Evolutionary conservation across 345 rosid genomes (phyloP).

Genomic region (Gynandropsis gynandra): DNA sequence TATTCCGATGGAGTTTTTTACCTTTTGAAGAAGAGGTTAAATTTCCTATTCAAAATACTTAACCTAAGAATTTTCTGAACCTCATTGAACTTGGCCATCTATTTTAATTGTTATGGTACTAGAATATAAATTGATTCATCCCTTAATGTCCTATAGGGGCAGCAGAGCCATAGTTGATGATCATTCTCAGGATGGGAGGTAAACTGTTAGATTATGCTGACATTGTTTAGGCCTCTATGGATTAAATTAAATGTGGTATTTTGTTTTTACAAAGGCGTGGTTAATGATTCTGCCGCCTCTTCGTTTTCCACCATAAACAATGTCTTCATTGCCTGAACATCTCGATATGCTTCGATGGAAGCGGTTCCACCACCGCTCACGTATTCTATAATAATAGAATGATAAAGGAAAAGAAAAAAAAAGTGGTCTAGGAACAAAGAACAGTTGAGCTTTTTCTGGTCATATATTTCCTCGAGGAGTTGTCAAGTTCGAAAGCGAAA

Average conservation of each 20-base stretch:
- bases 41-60: slow-evolving; percentile 10
- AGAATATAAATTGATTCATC: slow-evolving; percentile 4
- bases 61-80: slow-evolving; percentile 7
- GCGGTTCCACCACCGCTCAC: too few relatives aligned
- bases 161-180: slow-evolving; percentile 64
- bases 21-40: slow-evolving; percentile 6
- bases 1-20: slow-evolving; percentile 4
- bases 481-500: too few relatives aligned
- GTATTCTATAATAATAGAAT: too few relatives aligned
- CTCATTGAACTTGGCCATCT: neutral
- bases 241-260: neutral
- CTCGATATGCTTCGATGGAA: too few relatives aligned
- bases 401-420: too few relatives aligned
- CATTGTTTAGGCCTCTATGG: slow-evolving; percentile 5
- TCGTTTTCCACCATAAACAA: too few relatives aligned
- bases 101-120: neutral
- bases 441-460: too few relatives aligned
- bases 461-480: too few relatives aligned
- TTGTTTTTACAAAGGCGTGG: too few relatives aligned
- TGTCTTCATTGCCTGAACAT: too few relatives aligned
- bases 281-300: too few relatives aligned
- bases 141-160: slow-evolving; percentile 38
- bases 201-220: slow-evolving; percentile 24
- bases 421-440: too few relatives aligned
- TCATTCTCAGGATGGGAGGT: slow-evolving; percentile 63